Evolutionary conservation across 2,329 filamentous ascomycete genomes (phyloP).

Genomic region (Sporothrix mexicana): DNA sequence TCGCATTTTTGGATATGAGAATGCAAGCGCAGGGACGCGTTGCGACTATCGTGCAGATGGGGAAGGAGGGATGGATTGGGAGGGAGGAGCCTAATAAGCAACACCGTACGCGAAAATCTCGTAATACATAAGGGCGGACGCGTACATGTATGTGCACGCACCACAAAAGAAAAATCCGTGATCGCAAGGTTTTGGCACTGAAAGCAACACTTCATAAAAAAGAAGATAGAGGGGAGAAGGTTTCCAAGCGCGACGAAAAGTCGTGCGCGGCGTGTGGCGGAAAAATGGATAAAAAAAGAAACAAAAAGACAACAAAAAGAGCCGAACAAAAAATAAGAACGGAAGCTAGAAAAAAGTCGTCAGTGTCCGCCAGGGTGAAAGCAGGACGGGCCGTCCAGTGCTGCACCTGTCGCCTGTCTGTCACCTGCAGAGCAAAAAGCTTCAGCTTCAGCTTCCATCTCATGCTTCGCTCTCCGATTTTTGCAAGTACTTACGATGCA

Average conservation of each 20-base stretch:
- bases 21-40: neutral
- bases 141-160: neutral
- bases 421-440: neutral
- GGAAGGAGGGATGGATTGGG: conserved; percentile 13
- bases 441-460: neutral
- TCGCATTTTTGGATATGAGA: neutral
- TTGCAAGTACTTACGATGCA: neutral
- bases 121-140: neutral
- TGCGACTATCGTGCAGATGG: conserved; percentile 16
- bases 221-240: neutral
- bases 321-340: neutral
- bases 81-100: conserved; percentile 21
- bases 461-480: neutral
- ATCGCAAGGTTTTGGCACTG: neutral
- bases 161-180: neutral
- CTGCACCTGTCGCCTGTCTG: conserved; percentile 1
- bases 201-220: neutral
- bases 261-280: conserved; percentile 25
- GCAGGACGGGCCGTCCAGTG: neutral
- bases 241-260: neutral
- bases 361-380: neutral
- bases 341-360: conserved; percentile 16
- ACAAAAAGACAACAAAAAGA: conserved; percentile 2
- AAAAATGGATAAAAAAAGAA: conserved; percentile 24
- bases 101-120: conserved; percentile 7